phyloP scores from a whole-genome alignment of 2,329 filamentous ascomycete species.

The Stagonosporopsis chrysanthemi region DNA sequence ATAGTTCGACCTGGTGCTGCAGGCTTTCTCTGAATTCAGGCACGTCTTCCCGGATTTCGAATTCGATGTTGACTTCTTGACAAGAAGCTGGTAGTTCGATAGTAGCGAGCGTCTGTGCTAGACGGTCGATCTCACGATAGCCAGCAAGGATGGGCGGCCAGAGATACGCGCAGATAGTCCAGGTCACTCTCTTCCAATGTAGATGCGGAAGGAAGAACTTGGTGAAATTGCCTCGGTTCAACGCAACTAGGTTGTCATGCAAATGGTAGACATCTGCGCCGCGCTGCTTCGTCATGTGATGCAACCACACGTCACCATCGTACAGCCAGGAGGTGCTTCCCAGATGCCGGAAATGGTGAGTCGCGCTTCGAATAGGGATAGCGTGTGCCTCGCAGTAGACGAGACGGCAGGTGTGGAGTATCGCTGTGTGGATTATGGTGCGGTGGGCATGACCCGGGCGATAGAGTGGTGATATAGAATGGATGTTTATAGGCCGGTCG shows the following conservation, averaged over 20 bases:
- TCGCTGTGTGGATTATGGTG: constrained; percentile 33
- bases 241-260: constrained; percentile 23
- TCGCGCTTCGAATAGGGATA: constrained; percentile 44
- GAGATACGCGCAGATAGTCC: constrained; percentile 29
- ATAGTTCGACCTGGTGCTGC: constrained; percentile 13
- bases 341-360: constrained; percentile 30
- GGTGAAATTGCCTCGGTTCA: constrained; percentile 6
- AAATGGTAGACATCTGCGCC: constrained; percentile 34
- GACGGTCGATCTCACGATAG: constrained; percentile 14
- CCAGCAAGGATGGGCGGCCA: constrained; percentile 17
- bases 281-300: constrained; percentile 31
- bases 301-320: constrained; percentile 23
- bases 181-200: constrained; percentile 34
- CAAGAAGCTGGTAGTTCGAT: constrained; percentile 28
- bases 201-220: constrained; percentile 28
- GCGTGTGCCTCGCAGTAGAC: constrained; percentile 50
- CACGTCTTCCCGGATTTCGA: constrained; percentile 28
- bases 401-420: constrained; percentile 51
- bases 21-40: constrained; percentile 11
- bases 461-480: constrained; percentile 22
- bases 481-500: constrained; percentile 10
- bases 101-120: constrained; percentile 7
- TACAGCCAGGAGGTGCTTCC: constrained; percentile 17
- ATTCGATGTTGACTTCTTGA: constrained; percentile 36
- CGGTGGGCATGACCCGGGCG: constrained; percentile 41